phyloP scores from a whole-genome alignment of 192 early-diverging fungal species.

The Podila horticola region DNA sequence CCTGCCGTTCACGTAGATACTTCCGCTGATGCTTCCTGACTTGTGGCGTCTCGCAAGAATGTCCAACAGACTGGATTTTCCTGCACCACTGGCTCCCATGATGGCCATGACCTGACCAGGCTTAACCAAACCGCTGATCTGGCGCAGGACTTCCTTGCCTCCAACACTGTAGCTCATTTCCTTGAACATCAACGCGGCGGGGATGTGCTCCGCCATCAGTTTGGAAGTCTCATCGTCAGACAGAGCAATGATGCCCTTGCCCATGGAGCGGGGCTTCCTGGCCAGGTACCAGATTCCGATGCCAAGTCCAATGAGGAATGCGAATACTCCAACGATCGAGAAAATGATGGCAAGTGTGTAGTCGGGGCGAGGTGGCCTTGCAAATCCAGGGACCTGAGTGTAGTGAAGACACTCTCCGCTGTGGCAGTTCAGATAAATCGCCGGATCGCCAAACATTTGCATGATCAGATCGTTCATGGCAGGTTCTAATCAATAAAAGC shows the following conservation, averaged over 20 bases:
- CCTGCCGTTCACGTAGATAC: slow-evolving; percentile 83
- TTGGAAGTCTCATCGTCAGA: slow-evolving; percentile 68
- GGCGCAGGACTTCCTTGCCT: slow-evolving; percentile 54
- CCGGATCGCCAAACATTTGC: slow-evolving; percentile 82
- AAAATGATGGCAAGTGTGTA: slow-evolving; percentile 52
- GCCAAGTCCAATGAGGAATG: slow-evolving; percentile 49
- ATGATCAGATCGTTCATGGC: slow-evolving; percentile 88
- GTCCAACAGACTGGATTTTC: slow-evolving; percentile 93
- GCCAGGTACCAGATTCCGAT: slow-evolving; percentile 37
- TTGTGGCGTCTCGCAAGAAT: slow-evolving; percentile 87
- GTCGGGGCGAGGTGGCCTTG: slow-evolving; percentile 53
- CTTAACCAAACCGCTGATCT: slow-evolving; percentile 77
- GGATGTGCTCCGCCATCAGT: slow-evolving; percentile 75
- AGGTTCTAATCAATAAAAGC: slow-evolving; percentile 59
- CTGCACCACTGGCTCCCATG: slow-evolving; percentile 93
- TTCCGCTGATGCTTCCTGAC: slow-evolving; percentile 72
- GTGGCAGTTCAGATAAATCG: slow-evolving; percentile 80
- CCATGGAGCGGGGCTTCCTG: slow-evolving; percentile 29
- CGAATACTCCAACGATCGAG: slow-evolving; percentile 50
- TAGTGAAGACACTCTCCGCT: slow-evolving; percentile 92
- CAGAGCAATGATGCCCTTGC: slow-evolving; percentile 49
- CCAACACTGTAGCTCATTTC: slow-evolving; percentile 67
- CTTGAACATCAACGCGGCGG: slow-evolving; percentile 73
- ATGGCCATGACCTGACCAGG: slow-evolving; percentile 95
- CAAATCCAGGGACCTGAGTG: slow-evolving; percentile 85